phyloP scores from a whole-genome alignment of 805 yeast genomes.

The Saccharomycopsis olivae region DNA sequence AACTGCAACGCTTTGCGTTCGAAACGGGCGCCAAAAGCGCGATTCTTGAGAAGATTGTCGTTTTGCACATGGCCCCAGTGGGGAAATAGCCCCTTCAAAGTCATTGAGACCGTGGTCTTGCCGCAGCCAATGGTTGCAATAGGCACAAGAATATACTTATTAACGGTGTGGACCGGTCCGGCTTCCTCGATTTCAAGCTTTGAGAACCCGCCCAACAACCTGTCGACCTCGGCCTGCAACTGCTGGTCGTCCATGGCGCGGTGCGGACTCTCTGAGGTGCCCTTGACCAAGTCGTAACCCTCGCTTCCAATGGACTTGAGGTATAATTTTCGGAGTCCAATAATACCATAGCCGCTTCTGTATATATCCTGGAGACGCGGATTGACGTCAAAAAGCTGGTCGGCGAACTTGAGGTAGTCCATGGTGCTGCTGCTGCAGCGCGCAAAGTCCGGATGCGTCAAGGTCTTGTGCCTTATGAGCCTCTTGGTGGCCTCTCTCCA shows the following conservation, averaged over 20 bases:
- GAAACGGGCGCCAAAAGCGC: slow-evolving; percentile 37
- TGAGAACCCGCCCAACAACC: too few relatives aligned
- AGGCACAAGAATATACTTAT: slow-evolving; percentile 60
- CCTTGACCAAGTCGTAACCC: slow-evolving; percentile 52
- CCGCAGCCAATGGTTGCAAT: slow-evolving; percentile 93
- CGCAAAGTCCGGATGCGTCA: too few relatives aligned
- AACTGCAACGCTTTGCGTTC: slow-evolving; percentile 34
- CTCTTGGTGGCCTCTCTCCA: slow-evolving; percentile 78
- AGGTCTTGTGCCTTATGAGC: slow-evolving; percentile 34
- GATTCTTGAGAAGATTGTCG: slow-evolving; percentile 48
- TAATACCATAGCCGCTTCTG: slow-evolving; percentile 55
- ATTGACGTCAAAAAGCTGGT: slow-evolving; percentile 40
- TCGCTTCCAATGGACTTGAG: slow-evolving; percentile 40
- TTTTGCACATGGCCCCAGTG: slow-evolving; percentile 72
- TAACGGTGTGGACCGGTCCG: neutral
- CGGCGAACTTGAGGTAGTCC: too few relatives aligned
- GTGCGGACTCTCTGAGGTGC: too few relatives aligned
- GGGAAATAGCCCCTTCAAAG: slow-evolving; percentile 45
- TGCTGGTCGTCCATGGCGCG: too few relatives aligned
- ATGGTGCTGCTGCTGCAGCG: too few relatives aligned
- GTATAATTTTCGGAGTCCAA: slow-evolving; percentile 59
- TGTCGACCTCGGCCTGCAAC: too few relatives aligned
- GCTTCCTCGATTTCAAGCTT: too few relatives aligned
- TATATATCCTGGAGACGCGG: slow-evolving; percentile 37
- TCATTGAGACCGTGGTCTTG: slow-evolving; percentile 70